A percentile compares a stretch with the other conserved stretches of the same genome.
These are phyloP conservation scores for Musa balbisiana DNA, from an alignment of 202 grass and related monocot species.

Conservation along the genomic window DNA sequence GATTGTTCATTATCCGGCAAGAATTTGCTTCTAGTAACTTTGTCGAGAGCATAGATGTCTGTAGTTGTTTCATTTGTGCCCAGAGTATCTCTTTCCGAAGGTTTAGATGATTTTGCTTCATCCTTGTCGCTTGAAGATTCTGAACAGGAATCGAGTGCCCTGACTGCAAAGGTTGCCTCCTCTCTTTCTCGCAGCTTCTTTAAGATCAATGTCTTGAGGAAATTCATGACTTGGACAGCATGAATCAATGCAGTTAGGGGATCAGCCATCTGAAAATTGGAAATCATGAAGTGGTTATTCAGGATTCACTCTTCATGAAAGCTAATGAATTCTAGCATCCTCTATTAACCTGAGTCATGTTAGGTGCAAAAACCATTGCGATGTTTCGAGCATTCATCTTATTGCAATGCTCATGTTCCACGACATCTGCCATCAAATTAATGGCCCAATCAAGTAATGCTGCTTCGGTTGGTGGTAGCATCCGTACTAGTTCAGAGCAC, in stretches of 20 bases:
- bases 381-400: conserved; percentile 97
- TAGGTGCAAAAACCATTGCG: conserved; percentile 98
- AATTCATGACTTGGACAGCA: conserved; percentile 99
- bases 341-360: conserved; percentile 83
- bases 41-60: conserved; percentile 45
- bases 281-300: not conserved
- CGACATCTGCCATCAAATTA: conserved; percentile 94
- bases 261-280: conserved; percentile 81
- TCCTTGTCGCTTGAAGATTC: conserved; percentile 68
- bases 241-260: conserved; percentile 94
- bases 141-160: conserved; percentile 31
- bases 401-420: conserved; percentile 66
- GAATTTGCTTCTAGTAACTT: conserved; percentile 50
- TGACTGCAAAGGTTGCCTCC: conserved; percentile 25
- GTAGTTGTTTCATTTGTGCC: conserved; percentile 26
- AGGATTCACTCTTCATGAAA: not conserved
- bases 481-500: conserved; percentile 49
- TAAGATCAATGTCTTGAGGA: conserved; percentile 81
- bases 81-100: conserved; percentile 22
- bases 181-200: conserved; percentile 74
- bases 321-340: conserved; percentile 1
- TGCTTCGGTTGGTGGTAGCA: conserved; percentile 54
- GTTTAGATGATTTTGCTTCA: conserved; percentile 39
- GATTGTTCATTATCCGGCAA: conserved; percentile 38
- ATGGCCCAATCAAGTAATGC: conserved; percentile 91